These are phyloP conservation scores for Ramularia endophylla DNA, from an alignment of 2,329 filamentous ascomycete species.

Conservation along the genomic window DNA sequence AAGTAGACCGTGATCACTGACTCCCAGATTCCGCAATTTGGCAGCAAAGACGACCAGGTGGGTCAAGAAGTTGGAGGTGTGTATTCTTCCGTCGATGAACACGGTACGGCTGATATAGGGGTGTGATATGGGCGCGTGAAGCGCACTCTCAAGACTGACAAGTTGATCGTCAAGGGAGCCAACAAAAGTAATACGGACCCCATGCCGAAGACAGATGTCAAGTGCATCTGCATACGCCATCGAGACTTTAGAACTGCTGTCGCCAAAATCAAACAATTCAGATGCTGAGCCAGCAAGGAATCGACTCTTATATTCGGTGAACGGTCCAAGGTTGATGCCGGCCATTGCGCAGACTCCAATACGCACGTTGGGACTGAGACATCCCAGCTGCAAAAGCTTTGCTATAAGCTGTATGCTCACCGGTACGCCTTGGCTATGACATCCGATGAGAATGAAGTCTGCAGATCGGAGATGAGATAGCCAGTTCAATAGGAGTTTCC, in stretches of 20 bases:
- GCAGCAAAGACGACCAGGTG: conserved; percentile 89
- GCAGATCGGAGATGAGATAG: conserved; percentile 82
- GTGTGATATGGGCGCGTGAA: conserved; percentile 78
- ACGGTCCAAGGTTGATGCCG: conserved; percentile 88
- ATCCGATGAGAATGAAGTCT: conserved; percentile 86
- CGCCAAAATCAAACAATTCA: conserved; percentile 90
- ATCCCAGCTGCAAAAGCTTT: conserved; percentile 85
- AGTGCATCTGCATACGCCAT: conserved; percentile 73
- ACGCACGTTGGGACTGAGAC: conserved; percentile 62
- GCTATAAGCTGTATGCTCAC: conserved; percentile 89
- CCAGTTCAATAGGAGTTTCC: conserved; percentile 93
- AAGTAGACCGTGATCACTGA: conserved; percentile 88
- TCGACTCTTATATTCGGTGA: conserved; percentile 82
- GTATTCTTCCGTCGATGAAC: conserved; percentile 87
- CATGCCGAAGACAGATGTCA: conserved; percentile 67
- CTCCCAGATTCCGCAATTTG: conserved; percentile 87
- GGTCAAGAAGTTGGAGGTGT: conserved; percentile 88
- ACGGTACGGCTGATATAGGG: conserved; percentile 95
- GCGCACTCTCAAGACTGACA: conserved; percentile 86
- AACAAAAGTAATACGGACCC: conserved; percentile 77
- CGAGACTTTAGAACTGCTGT: conserved; percentile 74
- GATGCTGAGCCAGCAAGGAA: conserved; percentile 87
- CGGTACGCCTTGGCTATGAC: conserved; percentile 92
- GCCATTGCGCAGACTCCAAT: conserved; percentile 87
- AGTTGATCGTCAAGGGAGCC: conserved; percentile 97